phyloP scores from a whole-genome alignment of 495 filamentous ascomycete species.

The Neurospora sp. region DNA sequence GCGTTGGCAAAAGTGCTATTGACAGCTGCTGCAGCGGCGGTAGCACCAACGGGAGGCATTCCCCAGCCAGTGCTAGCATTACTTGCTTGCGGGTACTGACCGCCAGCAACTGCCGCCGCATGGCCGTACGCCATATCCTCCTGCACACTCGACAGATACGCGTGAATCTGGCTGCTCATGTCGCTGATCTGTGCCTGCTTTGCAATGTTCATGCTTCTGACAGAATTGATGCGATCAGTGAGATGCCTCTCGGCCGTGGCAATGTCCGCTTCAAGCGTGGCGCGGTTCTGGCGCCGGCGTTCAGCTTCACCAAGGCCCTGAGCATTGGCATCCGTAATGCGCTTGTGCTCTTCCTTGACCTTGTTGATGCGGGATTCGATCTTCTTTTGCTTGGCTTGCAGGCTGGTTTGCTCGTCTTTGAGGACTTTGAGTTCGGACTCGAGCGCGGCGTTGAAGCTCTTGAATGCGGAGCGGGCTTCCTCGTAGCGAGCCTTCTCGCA shows the following conservation, averaged over 20 bases:
- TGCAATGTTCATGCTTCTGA: slow-evolving; percentile 26
- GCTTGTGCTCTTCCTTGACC: slow-evolving; percentile 68
- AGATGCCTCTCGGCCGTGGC: slow-evolving; percentile 42
- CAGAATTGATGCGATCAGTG: slow-evolving; percentile 25
- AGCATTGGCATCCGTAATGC: slow-evolving; percentile 65
- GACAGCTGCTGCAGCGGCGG: background rate
- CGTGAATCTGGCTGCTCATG: slow-evolving; percentile 29
- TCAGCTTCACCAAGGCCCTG: slow-evolving; percentile 66
- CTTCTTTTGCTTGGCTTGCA: slow-evolving; percentile 69
- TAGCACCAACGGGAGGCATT: slow-evolving; percentile 4
- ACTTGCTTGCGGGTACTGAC: background rate
- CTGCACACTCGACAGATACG: slow-evolving; percentile 29
- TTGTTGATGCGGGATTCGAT: slow-evolving; percentile 64
- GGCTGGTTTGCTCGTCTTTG: slow-evolving; percentile 54
- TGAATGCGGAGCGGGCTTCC: slow-evolving; percentile 45
- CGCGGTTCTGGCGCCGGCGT: slow-evolving; percentile 58
- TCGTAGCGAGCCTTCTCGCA: slow-evolving; percentile 55
- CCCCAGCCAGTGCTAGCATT: slow-evolving; percentile 6
- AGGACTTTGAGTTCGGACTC: slow-evolving; percentile 54
- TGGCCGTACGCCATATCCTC: slow-evolving; percentile 20
- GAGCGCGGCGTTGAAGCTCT: slow-evolving; percentile 50
- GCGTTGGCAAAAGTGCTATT: background rate
- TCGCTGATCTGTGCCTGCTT: slow-evolving; percentile 33
- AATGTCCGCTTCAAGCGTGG: slow-evolving; percentile 54
- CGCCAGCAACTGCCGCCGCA: slow-evolving; percentile 7